Percentiles rank a stretch among this genome's conserved stretches.
Conservation (phyloP, 768 basidiomycete species). For the Strobilomyces dryophilus region DNA sequence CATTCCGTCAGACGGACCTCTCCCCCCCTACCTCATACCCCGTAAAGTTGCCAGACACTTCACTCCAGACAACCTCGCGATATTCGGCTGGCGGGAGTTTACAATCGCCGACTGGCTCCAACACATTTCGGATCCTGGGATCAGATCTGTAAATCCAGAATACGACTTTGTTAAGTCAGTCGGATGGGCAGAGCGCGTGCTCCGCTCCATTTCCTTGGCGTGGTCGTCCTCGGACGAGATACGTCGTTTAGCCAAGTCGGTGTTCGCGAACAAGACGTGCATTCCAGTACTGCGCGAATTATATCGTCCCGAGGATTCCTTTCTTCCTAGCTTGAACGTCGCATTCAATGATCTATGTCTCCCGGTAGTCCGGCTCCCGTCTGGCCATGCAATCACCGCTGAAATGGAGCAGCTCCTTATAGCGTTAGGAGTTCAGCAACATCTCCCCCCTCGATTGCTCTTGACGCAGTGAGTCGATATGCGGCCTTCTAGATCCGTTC, state of each 20-base stretch:
- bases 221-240: background rate
- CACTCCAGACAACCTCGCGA: slow-evolving; percentile 41
- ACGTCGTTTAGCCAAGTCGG: background rate
- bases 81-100: slow-evolving; percentile 77
- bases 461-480: background rate
- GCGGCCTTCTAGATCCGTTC: background rate
- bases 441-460: background rate
- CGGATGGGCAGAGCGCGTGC: slow-evolving; percentile 73
- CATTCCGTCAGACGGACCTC: slow-evolving; percentile 72
- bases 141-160: slow-evolving; percentile 35
- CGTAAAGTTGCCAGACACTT: slow-evolving; percentile 51
- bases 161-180: slow-evolving; percentile 62
- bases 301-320: background rate
- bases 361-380: background rate
- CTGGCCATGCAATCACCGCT: background rate
- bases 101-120: slow-evolving; percentile 65
- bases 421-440: background rate
- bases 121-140: slow-evolving; percentile 51
- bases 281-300: background rate
- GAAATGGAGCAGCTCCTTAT: background rate
- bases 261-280: background rate
- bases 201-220: slow-evolving; percentile 32
- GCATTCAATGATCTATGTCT: background rate
- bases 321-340: background rate
- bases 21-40: slow-evolving; percentile 56